Evolutionary conservation across 2,329 filamentous ascomycete species (phyloP).

Genomic region (Pseudogymnoascus sp.): DNA sequence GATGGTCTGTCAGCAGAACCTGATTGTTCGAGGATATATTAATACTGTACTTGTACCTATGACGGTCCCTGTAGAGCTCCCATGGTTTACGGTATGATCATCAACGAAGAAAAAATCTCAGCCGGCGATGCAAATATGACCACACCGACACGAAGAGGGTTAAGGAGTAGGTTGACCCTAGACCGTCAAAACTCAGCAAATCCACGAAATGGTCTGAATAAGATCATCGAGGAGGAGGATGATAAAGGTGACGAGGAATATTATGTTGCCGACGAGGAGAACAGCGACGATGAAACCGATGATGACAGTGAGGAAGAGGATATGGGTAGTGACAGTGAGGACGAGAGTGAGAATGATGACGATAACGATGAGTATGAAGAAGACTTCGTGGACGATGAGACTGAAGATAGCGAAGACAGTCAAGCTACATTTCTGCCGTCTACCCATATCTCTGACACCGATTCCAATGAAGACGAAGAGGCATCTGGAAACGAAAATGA

Average conservation of each 20-base stretch:
- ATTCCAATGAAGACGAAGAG: constrained; percentile 21
- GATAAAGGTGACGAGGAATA: constrained; percentile 19
- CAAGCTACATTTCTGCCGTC: constrained; percentile 5
- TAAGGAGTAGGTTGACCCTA: constrained; percentile 27
- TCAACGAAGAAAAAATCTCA: too few relatives aligned
- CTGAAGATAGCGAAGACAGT: constrained; percentile 15
- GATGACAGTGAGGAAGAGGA: neutral
- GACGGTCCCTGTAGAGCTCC: too few relatives aligned
- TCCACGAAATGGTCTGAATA: neutral
- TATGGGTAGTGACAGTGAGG: neutral
- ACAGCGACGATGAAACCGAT: neutral
- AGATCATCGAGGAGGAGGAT: constrained; percentile 21
- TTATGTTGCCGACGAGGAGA: neutral
- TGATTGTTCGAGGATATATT: too few relatives aligned
- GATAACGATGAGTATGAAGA: neutral
- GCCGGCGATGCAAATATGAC: neutral
- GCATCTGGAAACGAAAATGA: constrained; percentile 33
- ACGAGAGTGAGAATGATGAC: neutral
- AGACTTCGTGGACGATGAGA: constrained; percentile 13
- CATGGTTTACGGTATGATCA: too few relatives aligned
- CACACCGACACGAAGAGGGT: constrained; percentile 18
- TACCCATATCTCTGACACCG: neutral
- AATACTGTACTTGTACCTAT: too few relatives aligned
- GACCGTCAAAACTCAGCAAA: neutral
- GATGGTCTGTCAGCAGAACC: too few relatives aligned